Evolutionary conservation across 768 basidiomycete species (phyloP).

Genomic region (Leccinum boreale): DNA sequence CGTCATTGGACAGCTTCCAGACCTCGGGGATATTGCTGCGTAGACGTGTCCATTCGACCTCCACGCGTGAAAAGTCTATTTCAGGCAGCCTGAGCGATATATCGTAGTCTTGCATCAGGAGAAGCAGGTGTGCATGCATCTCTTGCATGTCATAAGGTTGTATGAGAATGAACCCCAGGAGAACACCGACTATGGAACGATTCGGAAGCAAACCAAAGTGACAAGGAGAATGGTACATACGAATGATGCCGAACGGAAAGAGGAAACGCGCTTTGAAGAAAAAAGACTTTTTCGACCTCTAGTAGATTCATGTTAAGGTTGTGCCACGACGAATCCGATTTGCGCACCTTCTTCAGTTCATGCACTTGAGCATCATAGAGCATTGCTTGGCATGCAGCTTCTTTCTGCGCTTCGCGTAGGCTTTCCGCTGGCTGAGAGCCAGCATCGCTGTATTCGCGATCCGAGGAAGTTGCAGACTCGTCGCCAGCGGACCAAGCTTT

Average conservation of each 20-base stretch:
- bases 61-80: slow-evolving; percentile 65
- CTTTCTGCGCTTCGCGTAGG: slow-evolving; percentile 16
- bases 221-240: slow-evolving; percentile 35
- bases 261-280: slow-evolving; percentile 46
- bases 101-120: slow-evolving; percentile 71
- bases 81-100: slow-evolving; percentile 59
- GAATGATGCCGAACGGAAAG: slow-evolving; percentile 68
- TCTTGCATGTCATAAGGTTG: slow-evolving; percentile 65
- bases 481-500: slow-evolving; percentile 25
- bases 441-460: slow-evolving; percentile 8
- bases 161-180: slow-evolving; percentile 62
- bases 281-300: slow-evolving; percentile 18
- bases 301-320: neutral
- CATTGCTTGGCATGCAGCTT: slow-evolving; percentile 24
- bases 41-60: slow-evolving; percentile 67
- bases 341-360: slow-evolving; percentile 21
- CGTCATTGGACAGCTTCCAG: slow-evolving; percentile 79
- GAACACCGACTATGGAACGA: slow-evolving; percentile 51
- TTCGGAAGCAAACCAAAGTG: slow-evolving; percentile 1
- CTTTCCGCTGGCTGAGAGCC: neutral
- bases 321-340: neutral
- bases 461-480: slow-evolving; percentile 12
- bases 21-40: slow-evolving; percentile 70
- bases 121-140: slow-evolving; percentile 62
- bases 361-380: slow-evolving; percentile 25